Conservation (phyloP, 2,329 filamentous ascomycete genomes). For the Didymella exigua region DNA sequence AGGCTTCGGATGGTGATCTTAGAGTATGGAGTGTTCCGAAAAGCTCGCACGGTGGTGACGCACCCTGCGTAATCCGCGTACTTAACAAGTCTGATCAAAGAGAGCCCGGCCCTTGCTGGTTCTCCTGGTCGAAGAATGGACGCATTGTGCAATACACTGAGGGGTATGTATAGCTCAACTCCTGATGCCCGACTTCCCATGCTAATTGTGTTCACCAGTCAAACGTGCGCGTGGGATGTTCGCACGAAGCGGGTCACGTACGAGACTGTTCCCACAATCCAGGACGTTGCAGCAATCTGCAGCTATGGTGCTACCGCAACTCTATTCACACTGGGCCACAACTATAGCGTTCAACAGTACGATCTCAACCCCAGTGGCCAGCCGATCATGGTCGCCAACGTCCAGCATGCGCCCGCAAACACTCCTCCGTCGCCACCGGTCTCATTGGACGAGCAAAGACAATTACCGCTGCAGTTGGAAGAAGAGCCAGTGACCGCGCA, state of each 20-base stretch:
- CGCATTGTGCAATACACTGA: slow-evolving; percentile 92
- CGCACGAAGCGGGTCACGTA: slow-evolving; percentile 95
- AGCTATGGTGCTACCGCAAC: slow-evolving; percentile 90
- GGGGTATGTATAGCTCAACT: slow-evolving; percentile 65
- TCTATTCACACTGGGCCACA: slow-evolving; percentile 86
- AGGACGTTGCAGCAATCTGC: slow-evolving; percentile 79
- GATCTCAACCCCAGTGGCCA: slow-evolving; percentile 76
- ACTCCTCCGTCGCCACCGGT: slow-evolving; percentile 83
- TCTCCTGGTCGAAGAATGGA: slow-evolving; percentile 98
- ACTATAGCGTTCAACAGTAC: slow-evolving; percentile 92
- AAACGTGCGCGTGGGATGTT: slow-evolving; percentile 96
- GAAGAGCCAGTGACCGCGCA: slow-evolving; percentile 41
- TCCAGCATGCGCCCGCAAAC: slow-evolving; percentile 81
- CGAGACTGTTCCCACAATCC: slow-evolving; percentile 83
- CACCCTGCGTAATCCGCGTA: slow-evolving; percentile 86
- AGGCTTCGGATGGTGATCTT: slow-evolving; percentile 88
- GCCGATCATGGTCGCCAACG: slow-evolving; percentile 79
- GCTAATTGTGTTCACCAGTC: slow-evolving; percentile 54
- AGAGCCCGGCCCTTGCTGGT: slow-evolving; percentile 84
- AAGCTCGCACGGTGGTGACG: slow-evolving; percentile 68
- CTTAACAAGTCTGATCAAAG: slow-evolving; percentile 79
- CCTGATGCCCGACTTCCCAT: slow-evolving; percentile 18
- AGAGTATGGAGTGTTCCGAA: slow-evolving; percentile 97
- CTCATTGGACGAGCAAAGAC: slow-evolving; percentile 73
- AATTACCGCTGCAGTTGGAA: slow-evolving; percentile 41